Conservation (phyloP, 2,329 filamentous ascomycete species). For the Neofusicoccum parvum region DNA sequence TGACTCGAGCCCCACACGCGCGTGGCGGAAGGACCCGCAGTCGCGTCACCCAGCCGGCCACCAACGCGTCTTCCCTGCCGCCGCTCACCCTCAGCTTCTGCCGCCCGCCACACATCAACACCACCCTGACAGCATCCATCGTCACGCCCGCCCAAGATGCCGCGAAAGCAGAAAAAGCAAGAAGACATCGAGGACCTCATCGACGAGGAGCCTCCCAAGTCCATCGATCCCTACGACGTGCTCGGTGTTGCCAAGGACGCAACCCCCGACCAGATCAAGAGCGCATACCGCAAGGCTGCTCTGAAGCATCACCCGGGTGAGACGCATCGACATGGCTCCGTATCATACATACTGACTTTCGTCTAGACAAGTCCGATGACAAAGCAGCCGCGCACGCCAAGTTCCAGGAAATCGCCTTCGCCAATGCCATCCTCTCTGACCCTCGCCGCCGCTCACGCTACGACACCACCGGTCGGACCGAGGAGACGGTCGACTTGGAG, state of each 20-base stretch:
- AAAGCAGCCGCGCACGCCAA: constrained; percentile 74
- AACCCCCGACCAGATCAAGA: constrained; percentile 78
- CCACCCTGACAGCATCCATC: neutral
- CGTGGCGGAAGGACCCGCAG: constrained; percentile 28
- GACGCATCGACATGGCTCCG: constrained; percentile 23
- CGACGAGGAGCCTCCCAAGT: constrained; percentile 65
- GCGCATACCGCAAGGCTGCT: constrained; percentile 87
- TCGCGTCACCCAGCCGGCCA: constrained; percentile 18
- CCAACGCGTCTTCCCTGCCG: constrained; percentile 31
- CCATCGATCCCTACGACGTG: constrained; percentile 76
- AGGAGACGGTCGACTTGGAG: constrained; percentile 70
- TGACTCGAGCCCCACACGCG: constrained; percentile 26
- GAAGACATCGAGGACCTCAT: constrained; percentile 51
- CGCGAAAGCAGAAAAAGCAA: constrained; percentile 9
- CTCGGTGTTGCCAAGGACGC: constrained; percentile 72
- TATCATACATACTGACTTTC: constrained; percentile 23
- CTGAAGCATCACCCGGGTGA: constrained; percentile 76
- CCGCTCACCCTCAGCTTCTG: constrained; percentile 5
- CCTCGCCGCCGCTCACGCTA: constrained; percentile 71
- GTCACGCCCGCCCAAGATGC: constrained; percentile 15
- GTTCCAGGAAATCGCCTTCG: constrained; percentile 91
- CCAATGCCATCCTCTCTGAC: constrained; percentile 90
- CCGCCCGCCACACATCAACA: neutral
- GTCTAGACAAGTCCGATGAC: constrained; percentile 55
- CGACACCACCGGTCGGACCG: constrained; percentile 84